These are phyloP conservation scores for Fusarium anthophilum DNA, from an alignment of 2,329 filamentous ascomycete species.

Conservation along the genomic window DNA sequence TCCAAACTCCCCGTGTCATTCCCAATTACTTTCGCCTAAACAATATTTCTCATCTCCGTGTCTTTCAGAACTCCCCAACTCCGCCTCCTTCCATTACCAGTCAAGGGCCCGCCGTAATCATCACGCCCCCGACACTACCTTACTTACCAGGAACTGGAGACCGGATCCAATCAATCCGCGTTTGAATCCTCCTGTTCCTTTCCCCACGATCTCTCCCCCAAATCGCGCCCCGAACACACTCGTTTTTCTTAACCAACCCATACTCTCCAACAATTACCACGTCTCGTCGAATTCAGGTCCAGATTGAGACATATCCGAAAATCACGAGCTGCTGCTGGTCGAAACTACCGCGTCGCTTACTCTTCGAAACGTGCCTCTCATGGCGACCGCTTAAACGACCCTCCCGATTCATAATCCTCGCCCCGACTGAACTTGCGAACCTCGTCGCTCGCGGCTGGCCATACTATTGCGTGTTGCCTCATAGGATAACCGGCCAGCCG, in stretches of 20 bases:
- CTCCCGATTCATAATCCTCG: background rate
- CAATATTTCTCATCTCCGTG: background rate
- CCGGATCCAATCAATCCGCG: conserved; percentile 11
- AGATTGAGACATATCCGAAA: background rate
- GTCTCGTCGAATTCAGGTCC: background rate
- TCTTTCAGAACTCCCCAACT: background rate
- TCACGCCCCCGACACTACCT: conserved; percentile 1
- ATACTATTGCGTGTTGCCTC: conserved; percentile 29
- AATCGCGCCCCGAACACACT: conserved; percentile 25
- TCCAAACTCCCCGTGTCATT: background rate
- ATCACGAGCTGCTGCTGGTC: background rate
- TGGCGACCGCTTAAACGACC: conserved; percentile 35
- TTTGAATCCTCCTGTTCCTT: conserved; percentile 20
- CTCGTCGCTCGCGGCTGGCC: conserved; percentile 43
- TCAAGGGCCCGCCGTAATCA: conserved; percentile 17
- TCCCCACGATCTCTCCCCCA: conserved; percentile 20
- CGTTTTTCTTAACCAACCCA: conserved; percentile 1
- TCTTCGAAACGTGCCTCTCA: conserved; percentile 11
- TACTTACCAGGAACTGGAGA: background rate
- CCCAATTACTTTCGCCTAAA: background rate
- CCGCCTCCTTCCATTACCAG: conserved; percentile 14
- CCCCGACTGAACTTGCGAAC: conserved; percentile 24
- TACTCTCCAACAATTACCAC: background rate
- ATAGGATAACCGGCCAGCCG: conserved; percentile 36
- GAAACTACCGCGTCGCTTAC: background rate